A percentile compares a stretch with the other conserved stretches of the same genome.
phyloP scores from a whole-genome alignment of 2,329 filamentous ascomycete species.

The Hymenoscyphus linearis region DNA sequence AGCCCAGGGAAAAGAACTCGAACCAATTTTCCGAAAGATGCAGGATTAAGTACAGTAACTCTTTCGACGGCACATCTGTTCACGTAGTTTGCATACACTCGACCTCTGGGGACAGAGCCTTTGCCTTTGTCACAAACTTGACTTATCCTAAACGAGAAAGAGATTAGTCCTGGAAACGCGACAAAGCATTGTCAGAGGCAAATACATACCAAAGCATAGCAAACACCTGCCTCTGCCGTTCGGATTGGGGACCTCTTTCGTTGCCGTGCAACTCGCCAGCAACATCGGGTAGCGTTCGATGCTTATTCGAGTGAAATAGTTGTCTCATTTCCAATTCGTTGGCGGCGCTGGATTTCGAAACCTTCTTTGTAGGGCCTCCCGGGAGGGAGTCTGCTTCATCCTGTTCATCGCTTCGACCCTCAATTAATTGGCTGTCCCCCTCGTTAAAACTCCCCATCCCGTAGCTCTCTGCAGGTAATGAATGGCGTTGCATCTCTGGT shows the following conservation, averaged over 20 bases:
- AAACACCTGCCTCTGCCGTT: conserved; percentile 79
- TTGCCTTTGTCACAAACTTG: conserved; percentile 68
- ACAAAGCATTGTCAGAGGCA: background rate
- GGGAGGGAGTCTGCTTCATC: conserved; percentile 51
- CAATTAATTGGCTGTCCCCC: conserved; percentile 53
- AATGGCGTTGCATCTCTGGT: conserved; percentile 39
- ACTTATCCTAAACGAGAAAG: conserved; percentile 54
- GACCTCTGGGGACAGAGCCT: conserved; percentile 82
- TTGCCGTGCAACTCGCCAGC: conserved; percentile 72
- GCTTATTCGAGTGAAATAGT: conserved; percentile 64
- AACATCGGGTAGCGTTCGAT: conserved; percentile 64
- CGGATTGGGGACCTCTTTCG: conserved; percentile 73
- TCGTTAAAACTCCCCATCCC: conserved; percentile 49
- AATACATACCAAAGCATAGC: conserved; percentile 75
- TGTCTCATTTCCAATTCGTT: conserved; percentile 78
- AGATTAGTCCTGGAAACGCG: background rate
- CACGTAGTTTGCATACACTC: conserved; percentile 94
- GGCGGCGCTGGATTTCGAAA: conserved; percentile 65
- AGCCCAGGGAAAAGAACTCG: conserved; percentile 93
- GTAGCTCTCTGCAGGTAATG: conserved; percentile 50
- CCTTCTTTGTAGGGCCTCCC: conserved; percentile 46
- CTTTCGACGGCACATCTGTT: conserved; percentile 87
- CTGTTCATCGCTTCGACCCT: conserved; percentile 48
- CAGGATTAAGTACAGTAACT: conserved; percentile 91
- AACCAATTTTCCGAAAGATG: conserved; percentile 95